phyloP scores from a whole-genome alignment of 495 filamentous ascomycete species.

The Aspergillus diversus region DNA sequence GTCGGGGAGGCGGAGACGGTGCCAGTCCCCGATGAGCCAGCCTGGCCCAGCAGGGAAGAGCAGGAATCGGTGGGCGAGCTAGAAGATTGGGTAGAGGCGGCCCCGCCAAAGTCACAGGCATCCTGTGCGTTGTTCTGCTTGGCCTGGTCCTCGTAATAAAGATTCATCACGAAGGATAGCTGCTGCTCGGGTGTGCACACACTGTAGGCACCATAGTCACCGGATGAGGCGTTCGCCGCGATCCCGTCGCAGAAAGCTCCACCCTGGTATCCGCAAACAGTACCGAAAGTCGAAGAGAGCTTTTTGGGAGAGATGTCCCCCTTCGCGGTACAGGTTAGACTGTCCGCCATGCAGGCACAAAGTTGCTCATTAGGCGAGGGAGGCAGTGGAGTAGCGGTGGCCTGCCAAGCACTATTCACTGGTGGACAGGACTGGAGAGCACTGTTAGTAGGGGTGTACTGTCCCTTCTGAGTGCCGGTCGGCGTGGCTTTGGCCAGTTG shows the following conservation, averaged over 20 bases:
- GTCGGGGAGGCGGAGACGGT: slow-evolving; percentile 59
- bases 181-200: slow-evolving; percentile 79
- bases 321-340: slow-evolving; percentile 67
- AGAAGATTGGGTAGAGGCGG: slow-evolving; percentile 57
- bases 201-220: slow-evolving; percentile 81
- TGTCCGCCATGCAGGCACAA: slow-evolving; percentile 79
- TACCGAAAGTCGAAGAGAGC: slow-evolving; percentile 69
- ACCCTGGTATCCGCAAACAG: slow-evolving; percentile 63
- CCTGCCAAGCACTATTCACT: slow-evolving; percentile 65
- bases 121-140: slow-evolving; percentile 41
- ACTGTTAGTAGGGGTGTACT: slow-evolving; percentile 77
- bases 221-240: slow-evolving; percentile 65
- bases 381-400: slow-evolving; percentile 64
- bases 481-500: slow-evolving; percentile 70
- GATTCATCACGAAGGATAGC: slow-evolving; percentile 78
- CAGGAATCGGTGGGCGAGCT: slow-evolving; percentile 54
- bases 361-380: slow-evolving; percentile 79
- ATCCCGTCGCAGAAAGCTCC: slow-evolving; percentile 71
- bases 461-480: slow-evolving; percentile 57
- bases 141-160: slow-evolving; percentile 71
- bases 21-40: slow-evolving; percentile 64
- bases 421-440: slow-evolving; percentile 69
- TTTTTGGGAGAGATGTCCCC: slow-evolving; percentile 50
- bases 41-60: slow-evolving; percentile 57
- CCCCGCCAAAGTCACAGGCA: slow-evolving; percentile 80